Evolutionary conservation across 1,139 yeast species (phyloP), one percentile per base, ranked within the genome.

Genomic region (Hemisphaericaspora xylofermentans): DNA sequence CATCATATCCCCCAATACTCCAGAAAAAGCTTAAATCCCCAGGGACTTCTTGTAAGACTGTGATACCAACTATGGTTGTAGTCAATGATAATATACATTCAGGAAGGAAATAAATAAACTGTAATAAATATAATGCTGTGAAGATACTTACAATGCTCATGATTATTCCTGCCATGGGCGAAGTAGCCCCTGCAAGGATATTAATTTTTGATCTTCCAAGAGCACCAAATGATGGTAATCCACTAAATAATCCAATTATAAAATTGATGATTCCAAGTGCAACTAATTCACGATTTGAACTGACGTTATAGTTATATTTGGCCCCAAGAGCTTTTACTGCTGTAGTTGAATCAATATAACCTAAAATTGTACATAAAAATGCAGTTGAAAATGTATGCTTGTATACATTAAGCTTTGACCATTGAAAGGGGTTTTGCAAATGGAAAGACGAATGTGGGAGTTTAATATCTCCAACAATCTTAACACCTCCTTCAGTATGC

Each of bases 191-290:
- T 0, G 68, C 61, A 35, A 63, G 46, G 14, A 63, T 52, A 43
- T 63, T 63, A 34, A 65, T 60, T 43, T 61, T 64, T 10, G 69
- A 64, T 38, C 71, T 55, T n/a, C 71, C 71, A 41, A 64, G 53
- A 0, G 68, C 68, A 1, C 69, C 69, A 49, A 64, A 65, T 7
- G 67, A 58, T 7, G 71, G 71, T 17, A 65, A 47, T 1, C 66
- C 68, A 33, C 68, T 62, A 15, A 63, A 51, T 24, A 61, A 45
- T n/a, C 66, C 50, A 12, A 56, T 56, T 2, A 58, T 53, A 16
- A 61, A 41, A 44, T 65, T 65, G 18, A 64, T 55, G 2, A 56
- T 48, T 1, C 71, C 69, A 29, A 65, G 52, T 0, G 71, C 71
- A 28, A 64, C 53, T 17, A 65, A 51, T 42, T 65, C 71, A 10